Evolutionary conservation across 805 yeast genomes (phyloP).

Genomic region (Candida pseudoglaebosa): DNA sequence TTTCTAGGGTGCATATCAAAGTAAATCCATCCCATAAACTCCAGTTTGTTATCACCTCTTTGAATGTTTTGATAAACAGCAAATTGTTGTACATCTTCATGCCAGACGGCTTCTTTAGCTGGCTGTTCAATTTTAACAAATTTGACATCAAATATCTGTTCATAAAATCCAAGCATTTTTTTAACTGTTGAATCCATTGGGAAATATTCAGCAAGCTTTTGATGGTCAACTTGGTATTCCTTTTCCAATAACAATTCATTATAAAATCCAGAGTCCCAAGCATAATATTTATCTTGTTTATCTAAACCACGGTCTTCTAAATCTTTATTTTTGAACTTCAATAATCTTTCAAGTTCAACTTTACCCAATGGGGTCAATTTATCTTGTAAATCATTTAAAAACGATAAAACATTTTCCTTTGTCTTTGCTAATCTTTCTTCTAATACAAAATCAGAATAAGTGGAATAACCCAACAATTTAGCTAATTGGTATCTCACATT

Average conservation of each 20-base stretch:
- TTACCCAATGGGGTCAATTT: conserved; percentile 60
- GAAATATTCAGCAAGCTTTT: conserved; percentile 71
- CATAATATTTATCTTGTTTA: conserved; percentile 39
- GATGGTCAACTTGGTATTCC: conserved; percentile 68
- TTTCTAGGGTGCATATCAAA: conserved; percentile 83
- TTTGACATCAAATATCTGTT: conserved; percentile 62
- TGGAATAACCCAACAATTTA: conserved; percentile 57
- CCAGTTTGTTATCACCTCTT: conserved; percentile 33
- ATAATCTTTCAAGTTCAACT: conserved; percentile 47
- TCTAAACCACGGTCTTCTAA: conserved; percentile 41
- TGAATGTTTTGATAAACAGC: conserved; percentile 64
- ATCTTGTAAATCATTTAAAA: conserved; percentile 56
- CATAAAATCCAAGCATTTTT: conserved; percentile 71
- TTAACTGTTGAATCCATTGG: conserved; percentile 65
- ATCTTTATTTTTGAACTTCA: conserved; percentile 52
- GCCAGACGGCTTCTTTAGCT: conserved; percentile 56
- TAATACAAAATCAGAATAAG: conserved; percentile 65
- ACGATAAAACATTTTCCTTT: conserved; percentile 54
- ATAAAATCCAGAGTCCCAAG: conserved; percentile 75
- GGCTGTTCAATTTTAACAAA: conserved; percentile 50
- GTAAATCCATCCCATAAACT: conserved; percentile 73
- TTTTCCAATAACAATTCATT: conserved; percentile 62
- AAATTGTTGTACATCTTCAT: conserved; percentile 69
- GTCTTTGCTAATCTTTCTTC: conserved; percentile 81
- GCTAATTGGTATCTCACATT: conserved; percentile 61